A percentile compares a stretch with the other conserved stretches of the same genome.
These are phyloP conservation scores for Beta corolliflora DNA, from an alignment of 179 eudicot genomes.

Conservation along the genomic window DNA sequence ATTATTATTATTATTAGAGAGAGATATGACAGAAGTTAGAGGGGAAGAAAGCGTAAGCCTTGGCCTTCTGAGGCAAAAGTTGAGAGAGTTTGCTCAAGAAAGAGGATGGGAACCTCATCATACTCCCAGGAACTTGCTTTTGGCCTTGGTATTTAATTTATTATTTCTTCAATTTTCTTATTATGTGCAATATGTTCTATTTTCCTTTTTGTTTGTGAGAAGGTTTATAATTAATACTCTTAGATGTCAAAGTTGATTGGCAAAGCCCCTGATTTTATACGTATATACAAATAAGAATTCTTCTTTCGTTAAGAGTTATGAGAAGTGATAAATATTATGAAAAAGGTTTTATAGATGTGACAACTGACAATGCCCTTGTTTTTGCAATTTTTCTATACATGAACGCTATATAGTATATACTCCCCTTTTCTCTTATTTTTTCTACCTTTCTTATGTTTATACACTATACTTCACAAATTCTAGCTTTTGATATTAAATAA, in stretches of 20 bases:
- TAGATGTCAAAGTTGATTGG: not conserved
- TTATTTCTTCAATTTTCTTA: not conserved
- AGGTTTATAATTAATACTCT: too few species aligned
- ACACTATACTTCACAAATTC: too few species aligned
- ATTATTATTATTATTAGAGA: not conserved
- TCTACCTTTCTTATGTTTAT: too few species aligned
- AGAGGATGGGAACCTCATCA: constrained; percentile 48
- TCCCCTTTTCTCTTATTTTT: too few species aligned
- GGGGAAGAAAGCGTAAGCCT: constrained; percentile 38
- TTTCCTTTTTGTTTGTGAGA: not conserved
- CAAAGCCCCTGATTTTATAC: not conserved
- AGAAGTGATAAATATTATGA: too few species aligned
- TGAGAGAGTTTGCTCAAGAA: constrained; percentile 41
- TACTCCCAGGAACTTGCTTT: constrained; percentile 49
- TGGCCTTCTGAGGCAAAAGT: constrained; percentile 33
- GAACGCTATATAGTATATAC: too few species aligned
- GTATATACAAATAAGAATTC: too few species aligned
- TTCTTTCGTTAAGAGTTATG: too few species aligned
- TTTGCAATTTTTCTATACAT: too few species aligned
- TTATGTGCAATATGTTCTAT: not conserved
- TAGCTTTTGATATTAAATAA: too few species aligned
- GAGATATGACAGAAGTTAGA: constrained; percentile 23
- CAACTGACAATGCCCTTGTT: too few species aligned
- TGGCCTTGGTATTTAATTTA: constrained; percentile 38
- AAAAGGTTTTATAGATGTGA: too few species aligned